phyloP scores from a whole-genome alignment of 2,329 filamentous ascomycete genomes.

The Aureobasidium lini region DNA sequence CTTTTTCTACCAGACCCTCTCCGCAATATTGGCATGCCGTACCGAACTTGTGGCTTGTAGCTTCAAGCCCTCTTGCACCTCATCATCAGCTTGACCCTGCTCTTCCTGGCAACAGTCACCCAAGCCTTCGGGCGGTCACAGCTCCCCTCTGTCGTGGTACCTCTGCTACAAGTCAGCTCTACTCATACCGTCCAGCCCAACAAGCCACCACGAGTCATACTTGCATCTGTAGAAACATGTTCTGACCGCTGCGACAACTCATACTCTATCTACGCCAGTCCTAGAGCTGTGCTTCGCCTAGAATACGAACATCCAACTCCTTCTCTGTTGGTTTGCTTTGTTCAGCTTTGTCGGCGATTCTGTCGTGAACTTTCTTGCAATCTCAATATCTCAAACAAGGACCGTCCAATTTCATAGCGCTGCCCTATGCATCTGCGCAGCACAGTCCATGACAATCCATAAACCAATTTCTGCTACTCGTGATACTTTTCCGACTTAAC shows the following conservation, averaged over 20 bases:
- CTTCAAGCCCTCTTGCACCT: neutral
- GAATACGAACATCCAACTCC: neutral
- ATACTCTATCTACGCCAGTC: neutral
- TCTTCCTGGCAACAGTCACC: neutral
- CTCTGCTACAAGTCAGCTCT: neutral
- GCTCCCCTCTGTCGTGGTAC: neutral
- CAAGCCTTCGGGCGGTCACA: neutral
- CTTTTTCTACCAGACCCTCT: neutral
- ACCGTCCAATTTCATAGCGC: neutral
- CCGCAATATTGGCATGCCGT: conserved; percentile 1
- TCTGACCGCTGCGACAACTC: neutral
- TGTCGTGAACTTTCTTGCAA: neutral
- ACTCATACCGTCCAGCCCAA: neutral
- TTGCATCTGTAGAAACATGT: neutral
- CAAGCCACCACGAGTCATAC: conserved; percentile 6
- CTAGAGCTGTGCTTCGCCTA: neutral
- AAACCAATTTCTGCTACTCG: neutral
- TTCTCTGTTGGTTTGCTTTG: neutral
- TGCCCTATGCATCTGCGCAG: neutral
- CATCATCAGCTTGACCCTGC: conserved; percentile 8
- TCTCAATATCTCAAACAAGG: neutral
- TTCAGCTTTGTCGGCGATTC: neutral
- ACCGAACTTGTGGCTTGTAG: neutral
- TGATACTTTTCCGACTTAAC: neutral
- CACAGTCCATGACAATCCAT: neutral